A percentile compares a stretch with the other conserved stretches of the same genome.
Evolutionary conservation across 176 grass and related monocot genomes (phyloP).

Genomic region (Musa schizocarpa): DNA sequence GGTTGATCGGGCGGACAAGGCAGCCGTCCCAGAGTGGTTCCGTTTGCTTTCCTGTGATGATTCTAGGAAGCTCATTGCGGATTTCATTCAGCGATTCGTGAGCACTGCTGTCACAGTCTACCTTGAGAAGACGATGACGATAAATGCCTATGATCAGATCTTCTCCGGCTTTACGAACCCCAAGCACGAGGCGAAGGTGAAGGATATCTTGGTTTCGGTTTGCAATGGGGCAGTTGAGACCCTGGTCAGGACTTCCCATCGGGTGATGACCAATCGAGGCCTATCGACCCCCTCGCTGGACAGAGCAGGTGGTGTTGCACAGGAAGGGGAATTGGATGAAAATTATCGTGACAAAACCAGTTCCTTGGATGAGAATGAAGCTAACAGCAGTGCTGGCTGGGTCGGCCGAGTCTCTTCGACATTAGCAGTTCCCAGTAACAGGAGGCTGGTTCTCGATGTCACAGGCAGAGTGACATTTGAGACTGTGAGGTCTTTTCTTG

Average conservation of each 20-base stretch:
- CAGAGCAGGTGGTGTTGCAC: neutral
- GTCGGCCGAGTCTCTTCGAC: constrained; percentile 50
- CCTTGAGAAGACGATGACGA: constrained; percentile 43
- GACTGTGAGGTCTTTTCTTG: constrained; percentile 70
- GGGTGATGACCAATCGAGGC: constrained; percentile 16
- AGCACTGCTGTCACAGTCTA: constrained; percentile 69
- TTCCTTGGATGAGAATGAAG: neutral
- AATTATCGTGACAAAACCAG: neutral
- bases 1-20: neutral
- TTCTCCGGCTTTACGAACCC: constrained; percentile 39
- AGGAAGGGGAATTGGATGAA: neutral
- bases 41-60: constrained; percentile 38
- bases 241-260: constrained; percentile 59
- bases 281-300: neutral
- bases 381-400: neutral
- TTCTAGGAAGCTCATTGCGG: constrained; percentile 57
- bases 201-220: constrained; percentile 64
- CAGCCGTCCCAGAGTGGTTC: constrained; percentile 41
- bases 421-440: constrained; percentile 47
- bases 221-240: constrained; percentile 82
- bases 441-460: constrained; percentile 71
- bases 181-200: constrained; percentile 62
- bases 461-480: constrained; percentile 71
- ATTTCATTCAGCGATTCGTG: constrained; percentile 77
- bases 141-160: constrained; percentile 29